Conservation (phyloP, 495 filamentous ascomycete species). For the Hypoxylon fragiforme region DNA sequence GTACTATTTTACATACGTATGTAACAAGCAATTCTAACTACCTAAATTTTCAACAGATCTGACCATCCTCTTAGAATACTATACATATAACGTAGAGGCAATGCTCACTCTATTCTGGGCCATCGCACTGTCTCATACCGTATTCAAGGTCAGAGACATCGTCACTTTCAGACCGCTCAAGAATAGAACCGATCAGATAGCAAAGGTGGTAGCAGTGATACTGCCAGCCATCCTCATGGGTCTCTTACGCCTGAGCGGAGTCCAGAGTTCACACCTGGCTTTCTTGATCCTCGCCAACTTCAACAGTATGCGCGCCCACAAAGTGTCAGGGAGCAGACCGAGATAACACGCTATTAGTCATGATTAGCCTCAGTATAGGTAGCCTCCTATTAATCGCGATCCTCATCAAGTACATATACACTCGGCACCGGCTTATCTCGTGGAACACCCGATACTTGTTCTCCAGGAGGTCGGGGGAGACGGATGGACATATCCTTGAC, state of each 20-base stretch:
- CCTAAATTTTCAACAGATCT: background rate
- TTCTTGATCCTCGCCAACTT: conserved; percentile 47
- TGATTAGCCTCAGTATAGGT: conserved; percentile 45
- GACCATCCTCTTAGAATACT: conserved; percentile 43
- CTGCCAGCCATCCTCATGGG: conserved; percentile 44
- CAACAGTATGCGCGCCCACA: conserved; percentile 40
- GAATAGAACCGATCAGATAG: conserved; percentile 37
- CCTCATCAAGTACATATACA: conserved; percentile 50
- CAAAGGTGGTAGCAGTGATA: conserved; percentile 41
- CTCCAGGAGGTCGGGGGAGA: conserved; percentile 24
- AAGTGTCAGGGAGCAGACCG: background rate
- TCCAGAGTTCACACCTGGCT: conserved; percentile 33
- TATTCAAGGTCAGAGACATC: conserved; percentile 38
- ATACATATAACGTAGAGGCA: conserved; percentile 54
- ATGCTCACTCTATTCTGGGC: conserved; percentile 53
- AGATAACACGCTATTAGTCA: conserved; percentile 36
- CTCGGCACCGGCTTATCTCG: conserved; percentile 42
- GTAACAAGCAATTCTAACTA: background rate
- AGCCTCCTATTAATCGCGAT: conserved; percentile 46
- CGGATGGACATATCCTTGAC: conserved; percentile 20
- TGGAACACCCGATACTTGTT: conserved; percentile 44
- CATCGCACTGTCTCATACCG: conserved; percentile 42
- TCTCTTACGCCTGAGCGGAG: conserved; percentile 38
- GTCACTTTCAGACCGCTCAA: conserved; percentile 21
- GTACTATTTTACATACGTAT: conserved; percentile 53